Conservation (phyloP, 352 stramenopile species). For the Phytophthora melonis region DNA sequence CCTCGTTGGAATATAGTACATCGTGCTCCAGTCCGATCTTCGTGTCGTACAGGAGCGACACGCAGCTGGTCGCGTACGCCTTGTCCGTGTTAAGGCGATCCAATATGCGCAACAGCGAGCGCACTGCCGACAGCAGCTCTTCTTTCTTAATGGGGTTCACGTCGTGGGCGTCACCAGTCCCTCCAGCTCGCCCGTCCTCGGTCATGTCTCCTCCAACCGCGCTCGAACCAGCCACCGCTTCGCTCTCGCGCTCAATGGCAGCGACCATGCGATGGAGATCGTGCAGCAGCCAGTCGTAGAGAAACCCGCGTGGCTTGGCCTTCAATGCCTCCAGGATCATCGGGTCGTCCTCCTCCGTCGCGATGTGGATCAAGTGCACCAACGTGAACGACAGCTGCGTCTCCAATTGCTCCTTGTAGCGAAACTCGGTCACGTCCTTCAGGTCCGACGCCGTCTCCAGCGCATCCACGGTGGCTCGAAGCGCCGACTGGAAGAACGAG, state of each 20-base stretch:
- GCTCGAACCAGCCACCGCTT: conserved; percentile 27
- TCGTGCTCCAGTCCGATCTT: conserved; percentile 87
- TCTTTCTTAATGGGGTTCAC: conserved; percentile 87
- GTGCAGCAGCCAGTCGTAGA: conserved; percentile 92
- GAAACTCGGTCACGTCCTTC: conserved; percentile 90
- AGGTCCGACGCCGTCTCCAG: conserved; percentile 87
- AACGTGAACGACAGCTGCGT: conserved; percentile 89
- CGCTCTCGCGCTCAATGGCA: conserved; percentile 66
- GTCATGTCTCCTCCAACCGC: conserved; percentile 40
- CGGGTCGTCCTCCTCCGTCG: conserved; percentile 73
- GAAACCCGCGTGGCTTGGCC: conserved; percentile 71
- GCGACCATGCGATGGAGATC: conserved; percentile 87
- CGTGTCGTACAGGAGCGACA: conserved; percentile 84
- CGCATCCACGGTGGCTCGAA: conserved; percentile 75
- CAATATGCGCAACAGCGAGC: conserved; percentile 80
- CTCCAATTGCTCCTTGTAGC: conserved; percentile 91
- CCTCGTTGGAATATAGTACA: conserved; percentile 82
- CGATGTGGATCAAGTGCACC: conserved; percentile 84
- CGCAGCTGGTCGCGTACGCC: conserved; percentile 65
- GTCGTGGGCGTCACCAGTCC: conserved; percentile 72
- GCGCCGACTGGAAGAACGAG: conserved; percentile 70
- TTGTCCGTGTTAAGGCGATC: conserved; percentile 70
- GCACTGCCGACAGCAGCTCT: conserved; percentile 78
- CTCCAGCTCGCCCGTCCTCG: conserved; percentile 36
- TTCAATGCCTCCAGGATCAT: conserved; percentile 75